Base-by-base conservation (phyloP, 2,329 filamentous ascomycete genomes). In the Aschersonia sp. region DNA sequence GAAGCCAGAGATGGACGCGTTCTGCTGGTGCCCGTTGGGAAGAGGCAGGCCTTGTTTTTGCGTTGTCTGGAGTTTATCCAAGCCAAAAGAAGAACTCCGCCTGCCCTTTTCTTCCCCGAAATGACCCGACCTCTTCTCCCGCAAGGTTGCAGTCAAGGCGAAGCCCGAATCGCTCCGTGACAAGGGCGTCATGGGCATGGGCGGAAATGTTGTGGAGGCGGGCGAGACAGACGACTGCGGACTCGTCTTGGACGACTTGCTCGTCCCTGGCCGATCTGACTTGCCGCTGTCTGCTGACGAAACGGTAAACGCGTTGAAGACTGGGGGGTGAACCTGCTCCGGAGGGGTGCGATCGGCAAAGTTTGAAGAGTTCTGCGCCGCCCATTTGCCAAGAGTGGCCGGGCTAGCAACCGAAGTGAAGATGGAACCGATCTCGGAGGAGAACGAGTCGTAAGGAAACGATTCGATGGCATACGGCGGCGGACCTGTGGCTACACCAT, bases 101-200 rank as follows among this genome's bases (percentile, higher is more conserved):
- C 89, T 79, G n/a, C 84, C 84, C 54, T 75, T 69, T 52, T 84
- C 79, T 58, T 92, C 85, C n/a, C 64, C 63, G 55, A 97, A 95
- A 61, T 96, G 88, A 1, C 86, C 89, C 3, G 92, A 97, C 46
- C 91, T 80, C 70, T 97, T 98, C 66, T 97, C 92, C 32, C 89
- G 81, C 49, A 98, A 71, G 4, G 87, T 94, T 20, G 85, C 80
- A 52, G 89, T 83, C 48, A 95, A 71, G 38, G 87, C 85, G 63
- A 92, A 94, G 2, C 88, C 91, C 4, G 91, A 96, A 60, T 98
- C 92, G 58, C 84, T 94, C 12, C 89, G 78, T 5, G 89, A 94
- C n/a, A 85, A 78, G 0, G 86, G 84, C 3, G 86, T 91, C 3
- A 77, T 76, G 3, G 85, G 84, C 65, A 87, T 70, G 0, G 81